Percentiles rank a stretch among this genome's conserved stretches.
These are phyloP conservation scores for Cladophialophora carrionii DNA, from an alignment of 2,329 filamentous ascomycete genomes.

Conservation along the genomic window DNA sequence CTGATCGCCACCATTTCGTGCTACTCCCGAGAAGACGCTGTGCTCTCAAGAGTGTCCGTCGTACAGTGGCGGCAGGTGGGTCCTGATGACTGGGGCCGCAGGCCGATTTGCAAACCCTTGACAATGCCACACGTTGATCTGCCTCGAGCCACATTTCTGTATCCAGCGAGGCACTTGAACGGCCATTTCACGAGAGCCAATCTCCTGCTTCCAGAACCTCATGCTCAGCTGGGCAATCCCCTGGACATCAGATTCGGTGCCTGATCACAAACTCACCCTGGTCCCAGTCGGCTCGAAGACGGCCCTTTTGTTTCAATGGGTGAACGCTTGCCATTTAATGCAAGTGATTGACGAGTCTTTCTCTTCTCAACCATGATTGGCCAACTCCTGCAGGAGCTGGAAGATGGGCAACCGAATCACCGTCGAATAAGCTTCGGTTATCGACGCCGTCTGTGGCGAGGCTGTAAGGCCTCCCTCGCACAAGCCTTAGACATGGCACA, in stretches of 20 bases:
- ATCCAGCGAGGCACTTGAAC: background rate
- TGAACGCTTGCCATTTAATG: background rate
- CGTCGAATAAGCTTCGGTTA: background rate
- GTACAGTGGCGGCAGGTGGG: background rate
- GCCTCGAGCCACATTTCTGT: background rate
- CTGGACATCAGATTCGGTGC: background rate
- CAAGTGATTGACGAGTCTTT: background rate
- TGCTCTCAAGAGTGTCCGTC: background rate
- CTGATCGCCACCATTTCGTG: too few relatives aligned
- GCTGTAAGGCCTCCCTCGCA: background rate
- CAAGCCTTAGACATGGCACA: background rate
- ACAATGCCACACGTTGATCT: background rate
- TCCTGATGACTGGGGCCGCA: too few relatives aligned
- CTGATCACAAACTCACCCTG: background rate
- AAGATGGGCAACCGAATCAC: background rate
- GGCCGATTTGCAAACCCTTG: background rate
- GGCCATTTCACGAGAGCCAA: background rate
- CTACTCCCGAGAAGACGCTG: background rate
- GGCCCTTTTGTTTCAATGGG: background rate
- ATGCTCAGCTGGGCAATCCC: background rate
- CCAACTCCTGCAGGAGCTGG: background rate
- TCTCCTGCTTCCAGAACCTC: background rate
- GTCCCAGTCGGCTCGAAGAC: background rate
- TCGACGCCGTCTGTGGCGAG: background rate
- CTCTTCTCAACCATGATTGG: slow-evolving; percentile 2